phyloP scores from a whole-genome alignment of 768 basidiomycete species.

The Termitomyces sp. region DNA sequence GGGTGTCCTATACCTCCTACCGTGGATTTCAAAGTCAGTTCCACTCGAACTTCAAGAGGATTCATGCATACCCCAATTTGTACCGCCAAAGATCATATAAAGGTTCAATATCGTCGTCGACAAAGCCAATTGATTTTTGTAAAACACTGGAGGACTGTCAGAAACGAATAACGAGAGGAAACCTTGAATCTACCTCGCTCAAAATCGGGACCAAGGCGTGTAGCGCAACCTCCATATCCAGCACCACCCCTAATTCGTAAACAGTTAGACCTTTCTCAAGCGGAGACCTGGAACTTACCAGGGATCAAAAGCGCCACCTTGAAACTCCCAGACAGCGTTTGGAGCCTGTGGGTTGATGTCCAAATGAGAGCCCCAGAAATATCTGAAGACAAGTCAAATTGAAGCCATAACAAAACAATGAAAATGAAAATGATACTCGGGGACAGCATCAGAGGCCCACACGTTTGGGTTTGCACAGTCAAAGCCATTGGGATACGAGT shows the following conservation, averaged over 20 bases:
- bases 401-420: not conserved
- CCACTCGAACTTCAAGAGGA: not conserved
- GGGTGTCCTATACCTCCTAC: conserved; percentile 36
- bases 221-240: conserved; percentile 32
- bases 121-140: conserved; percentile 46
- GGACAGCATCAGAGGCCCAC: conserved; percentile 45
- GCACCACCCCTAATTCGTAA: conserved; percentile 36
- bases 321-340: conserved; percentile 45
- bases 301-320: conserved; percentile 53
- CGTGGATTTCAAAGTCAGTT: not conserved
- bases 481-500: conserved; percentile 53
- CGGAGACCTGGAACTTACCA: conserved; percentile 27
- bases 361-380: conserved; percentile 39
- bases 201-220: conserved; percentile 40
- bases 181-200: conserved; percentile 34
- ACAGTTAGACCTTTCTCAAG: not conserved
- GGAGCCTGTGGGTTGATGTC: conserved; percentile 34
- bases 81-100: conserved; percentile 54
- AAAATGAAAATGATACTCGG: conserved; percentile 27
- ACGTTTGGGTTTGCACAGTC: conserved; percentile 48
- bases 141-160: conserved; percentile 36
- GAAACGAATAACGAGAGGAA: not conserved
- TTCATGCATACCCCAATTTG: conserved; percentile 41
- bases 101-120: conserved; percentile 47
- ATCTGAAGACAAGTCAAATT: conserved; percentile 21